These are phyloP conservation scores for Nakazawaea ishiwadae DNA, from an alignment of 805 yeast species.

Conservation along the genomic window DNA sequence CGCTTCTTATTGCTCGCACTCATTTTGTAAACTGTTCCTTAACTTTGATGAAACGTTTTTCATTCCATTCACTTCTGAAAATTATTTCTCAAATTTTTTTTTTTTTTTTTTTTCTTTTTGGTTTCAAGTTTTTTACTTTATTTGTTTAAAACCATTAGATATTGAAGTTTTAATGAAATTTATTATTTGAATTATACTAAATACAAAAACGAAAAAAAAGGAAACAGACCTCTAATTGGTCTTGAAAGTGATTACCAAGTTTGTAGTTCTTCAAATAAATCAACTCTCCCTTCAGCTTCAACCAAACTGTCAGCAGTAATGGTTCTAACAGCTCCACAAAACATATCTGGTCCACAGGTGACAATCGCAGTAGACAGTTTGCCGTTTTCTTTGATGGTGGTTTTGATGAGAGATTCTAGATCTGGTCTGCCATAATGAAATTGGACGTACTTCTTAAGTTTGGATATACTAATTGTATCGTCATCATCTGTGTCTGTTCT, in stretches of 20 bases:
- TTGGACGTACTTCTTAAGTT: slow-evolving; percentile 22
- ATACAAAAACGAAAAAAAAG: no score
- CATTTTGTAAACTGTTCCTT: no score
- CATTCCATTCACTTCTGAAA: no score
- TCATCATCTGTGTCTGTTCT: slow-evolving; percentile 9
- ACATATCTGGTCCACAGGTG: slow-evolving; percentile 54
- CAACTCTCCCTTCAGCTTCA: slow-evolving; percentile 43
- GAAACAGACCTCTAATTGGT: no score
- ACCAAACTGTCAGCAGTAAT: slow-evolving; percentile 39
- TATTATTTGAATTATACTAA: no score
- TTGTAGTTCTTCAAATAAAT: slow-evolving; percentile 71
- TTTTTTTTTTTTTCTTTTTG: no score
- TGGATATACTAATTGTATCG: neutral
- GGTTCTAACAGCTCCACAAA: slow-evolving; percentile 53
- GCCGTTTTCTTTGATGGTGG: slow-evolving; percentile 30
- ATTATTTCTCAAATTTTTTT: no score
- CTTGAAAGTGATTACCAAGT: no score
- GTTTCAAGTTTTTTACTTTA: no score
- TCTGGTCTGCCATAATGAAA: slow-evolving; percentile 43
- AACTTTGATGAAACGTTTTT: no score
- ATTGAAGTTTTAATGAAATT: no score
- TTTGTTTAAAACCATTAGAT: no score
- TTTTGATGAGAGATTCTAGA: slow-evolving; percentile 31
- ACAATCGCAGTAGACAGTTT: slow-evolving; percentile 46
- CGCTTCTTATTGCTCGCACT: neutral